Conservation (phyloP, 495 filamentous ascomycete species). For the Talaromyces ruber region DNA sequence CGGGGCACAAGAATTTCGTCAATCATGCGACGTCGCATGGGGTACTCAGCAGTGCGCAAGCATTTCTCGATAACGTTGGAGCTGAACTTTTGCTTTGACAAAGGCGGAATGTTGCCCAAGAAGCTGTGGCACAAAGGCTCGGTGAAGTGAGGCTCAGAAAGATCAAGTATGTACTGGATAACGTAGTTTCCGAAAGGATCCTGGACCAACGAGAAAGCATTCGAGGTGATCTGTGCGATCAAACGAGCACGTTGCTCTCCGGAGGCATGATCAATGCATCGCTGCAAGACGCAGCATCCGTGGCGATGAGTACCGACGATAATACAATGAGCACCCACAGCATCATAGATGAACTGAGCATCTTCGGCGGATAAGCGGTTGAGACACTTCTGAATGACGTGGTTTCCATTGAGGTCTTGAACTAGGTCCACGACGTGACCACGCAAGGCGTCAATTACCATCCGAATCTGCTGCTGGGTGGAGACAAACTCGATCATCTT, state of each 20-base stretch:
- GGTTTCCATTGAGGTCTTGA: constrained; percentile 95
- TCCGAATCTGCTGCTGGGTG: constrained; percentile 65
- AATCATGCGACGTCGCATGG: constrained; percentile 70
- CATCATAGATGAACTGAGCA: constrained; percentile 92
- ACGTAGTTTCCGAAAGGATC: constrained; percentile 99
- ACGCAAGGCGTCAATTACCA: constrained; percentile 71
- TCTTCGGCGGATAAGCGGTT: constrained; percentile 78
- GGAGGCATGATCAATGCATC: constrained; percentile 94
- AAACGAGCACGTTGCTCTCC: constrained; percentile 81
- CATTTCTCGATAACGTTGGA: constrained; percentile 99
- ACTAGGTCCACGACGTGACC: constrained; percentile 83
- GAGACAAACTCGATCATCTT: constrained; percentile 99
- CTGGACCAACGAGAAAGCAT: constrained; percentile 77
- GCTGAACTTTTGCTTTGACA: constrained; percentile 98
- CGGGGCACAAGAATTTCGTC: constrained; percentile 65
- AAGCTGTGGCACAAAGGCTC: constrained; percentile 76
- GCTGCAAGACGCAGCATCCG: constrained; percentile 94
- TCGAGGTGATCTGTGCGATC: constrained; percentile 72
- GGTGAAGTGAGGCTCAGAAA: constrained; percentile 74
- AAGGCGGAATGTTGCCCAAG: constrained; percentile 56
- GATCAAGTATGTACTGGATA: constrained; percentile 94
- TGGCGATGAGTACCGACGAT: constrained; percentile 94
- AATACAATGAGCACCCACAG: constrained; percentile 77
- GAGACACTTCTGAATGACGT: constrained; percentile 97
- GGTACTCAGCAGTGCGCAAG: constrained; percentile 65